These are phyloP conservation scores for Podochytrium sp. DNA, from an alignment of 192 early-diverging fungal genomes.

Conservation along the genomic window DNA sequence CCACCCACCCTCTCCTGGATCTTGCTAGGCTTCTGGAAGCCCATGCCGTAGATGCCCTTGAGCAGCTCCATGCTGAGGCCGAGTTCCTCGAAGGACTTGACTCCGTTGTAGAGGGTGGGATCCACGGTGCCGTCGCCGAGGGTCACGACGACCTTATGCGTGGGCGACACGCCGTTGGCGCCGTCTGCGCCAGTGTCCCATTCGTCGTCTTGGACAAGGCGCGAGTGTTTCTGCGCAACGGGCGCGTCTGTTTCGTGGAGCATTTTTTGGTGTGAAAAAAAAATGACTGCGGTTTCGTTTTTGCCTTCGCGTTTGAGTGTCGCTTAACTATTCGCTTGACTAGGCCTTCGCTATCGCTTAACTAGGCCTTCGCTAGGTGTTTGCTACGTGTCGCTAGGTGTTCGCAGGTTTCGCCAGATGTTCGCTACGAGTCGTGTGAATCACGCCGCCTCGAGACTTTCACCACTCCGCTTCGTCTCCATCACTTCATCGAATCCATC, in stretches of 20 bases:
- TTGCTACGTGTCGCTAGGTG: too few relatives aligned
- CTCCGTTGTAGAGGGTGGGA: conserved; percentile 77
- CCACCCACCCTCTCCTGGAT: conserved; percentile 76
- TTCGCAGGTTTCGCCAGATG: too few relatives aligned
- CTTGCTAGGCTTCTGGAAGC: conserved; percentile 90
- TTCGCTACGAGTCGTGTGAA: background rate
- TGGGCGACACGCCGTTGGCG: background rate
- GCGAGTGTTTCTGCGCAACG: conserved; percentile 7
- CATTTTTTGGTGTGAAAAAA: background rate
- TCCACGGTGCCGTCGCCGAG: conserved; percentile 71
- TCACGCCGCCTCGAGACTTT: background rate
- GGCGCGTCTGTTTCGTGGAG: background rate
- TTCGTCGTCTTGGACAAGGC: conserved; percentile 34
- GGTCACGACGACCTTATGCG: conserved; percentile 61
- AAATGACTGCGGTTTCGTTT: background rate
- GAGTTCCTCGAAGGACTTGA: conserved; percentile 67
- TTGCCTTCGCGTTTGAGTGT: too few relatives aligned
- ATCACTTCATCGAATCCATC: too few relatives aligned
- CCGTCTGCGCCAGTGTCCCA: background rate
- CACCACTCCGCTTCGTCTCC: background rate
- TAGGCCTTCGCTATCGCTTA: background rate
- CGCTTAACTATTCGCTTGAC: too few relatives aligned
- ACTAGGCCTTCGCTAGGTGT: background rate
- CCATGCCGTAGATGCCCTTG: conserved; percentile 93
- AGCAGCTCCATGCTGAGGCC: conserved; percentile 71